These are phyloP conservation scores for Besnoitia besnoiti DNA, from an alignment of 169 alveolate genomes.

Conservation along the genomic window DNA sequence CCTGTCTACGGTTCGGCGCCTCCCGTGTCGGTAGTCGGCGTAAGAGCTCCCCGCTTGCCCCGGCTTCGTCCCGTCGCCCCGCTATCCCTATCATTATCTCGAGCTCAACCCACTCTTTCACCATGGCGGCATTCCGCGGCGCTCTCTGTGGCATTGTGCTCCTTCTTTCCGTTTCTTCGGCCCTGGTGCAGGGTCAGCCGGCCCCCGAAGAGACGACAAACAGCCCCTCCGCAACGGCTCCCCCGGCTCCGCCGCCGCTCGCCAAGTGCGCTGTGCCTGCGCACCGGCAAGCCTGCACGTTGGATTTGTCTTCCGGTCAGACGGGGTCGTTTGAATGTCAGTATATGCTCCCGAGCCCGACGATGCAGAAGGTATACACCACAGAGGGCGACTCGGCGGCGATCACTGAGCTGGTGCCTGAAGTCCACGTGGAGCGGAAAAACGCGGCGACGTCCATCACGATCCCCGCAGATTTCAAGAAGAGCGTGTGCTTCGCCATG, in stretches of 20 bases:
- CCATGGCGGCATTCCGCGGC: no score
- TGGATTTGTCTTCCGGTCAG: neutral
- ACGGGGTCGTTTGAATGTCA: neutral
- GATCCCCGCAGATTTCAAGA: neutral
- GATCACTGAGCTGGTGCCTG: neutral
- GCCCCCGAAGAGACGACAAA: neutral
- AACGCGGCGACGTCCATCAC: neutral
- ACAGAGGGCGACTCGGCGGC: neutral
- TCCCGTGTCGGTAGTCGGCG: no score
- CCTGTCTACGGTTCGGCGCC: no score
- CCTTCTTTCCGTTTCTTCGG: no score
- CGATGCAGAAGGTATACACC: neutral
- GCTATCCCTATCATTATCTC: no score
- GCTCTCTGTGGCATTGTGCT: no score
- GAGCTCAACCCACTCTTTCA: no score
- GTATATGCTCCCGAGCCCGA: neutral
- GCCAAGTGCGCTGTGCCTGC: neutral
- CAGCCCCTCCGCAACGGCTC: neutral
- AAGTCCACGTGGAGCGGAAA: neutral
- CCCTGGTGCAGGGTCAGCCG: no score
- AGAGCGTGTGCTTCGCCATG: neutral
- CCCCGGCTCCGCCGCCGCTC: neutral
- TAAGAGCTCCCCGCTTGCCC: no score
- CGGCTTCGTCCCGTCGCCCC: no score
- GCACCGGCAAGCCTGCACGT: slow-evolving; percentile 24